A percentile compares a stretch with the other conserved stretches of the same genome.
phyloP scores from a whole-genome alignment of 768 basidiomycete genomes.

The Psilocybe cubensis region DNA sequence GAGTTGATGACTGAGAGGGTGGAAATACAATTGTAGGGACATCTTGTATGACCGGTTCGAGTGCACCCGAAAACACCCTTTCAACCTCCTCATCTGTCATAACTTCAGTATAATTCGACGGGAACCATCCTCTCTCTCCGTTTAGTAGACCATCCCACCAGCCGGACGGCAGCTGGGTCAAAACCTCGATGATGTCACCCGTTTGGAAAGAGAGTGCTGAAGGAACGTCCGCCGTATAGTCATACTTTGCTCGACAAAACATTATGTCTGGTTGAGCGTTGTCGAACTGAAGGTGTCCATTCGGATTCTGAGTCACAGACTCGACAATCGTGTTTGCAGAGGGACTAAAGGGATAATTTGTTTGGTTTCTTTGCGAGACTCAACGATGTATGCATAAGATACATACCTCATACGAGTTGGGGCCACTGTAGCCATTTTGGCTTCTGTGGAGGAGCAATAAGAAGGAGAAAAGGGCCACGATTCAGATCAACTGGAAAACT shows the following conservation, averaged over 20 bases:
- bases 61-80: conserved; percentile 53
- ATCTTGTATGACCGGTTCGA: conserved; percentile 19
- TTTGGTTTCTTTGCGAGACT: neutral
- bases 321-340: neutral
- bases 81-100: conserved; percentile 85
- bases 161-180: conserved; percentile 87
- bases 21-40: neutral
- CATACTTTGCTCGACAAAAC: conserved; percentile 91
- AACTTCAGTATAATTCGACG: conserved; percentile 89
- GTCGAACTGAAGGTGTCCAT: conserved; percentile 54
- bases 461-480: neutral
- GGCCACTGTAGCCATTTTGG: neutral
- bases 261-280: conserved; percentile 48
- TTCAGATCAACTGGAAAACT: neutral
- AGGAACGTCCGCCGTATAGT: conserved; percentile 83
- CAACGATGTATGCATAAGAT: neutral
- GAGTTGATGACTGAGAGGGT: neutral
- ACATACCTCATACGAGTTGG: neutral
- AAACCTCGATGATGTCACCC: conserved; percentile 91
- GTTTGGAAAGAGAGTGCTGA: conserved; percentile 86
- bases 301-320: neutral
- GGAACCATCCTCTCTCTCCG: conserved; percentile 94
- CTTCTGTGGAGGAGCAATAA: neutral
- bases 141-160: conserved; percentile 99
- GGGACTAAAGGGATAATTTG: neutral